Evolutionary conservation across 148 eudicot genomes (phyloP), one percentile per base, ranked within the genome.

Genomic region (Chenopodium formosanum): DNA sequence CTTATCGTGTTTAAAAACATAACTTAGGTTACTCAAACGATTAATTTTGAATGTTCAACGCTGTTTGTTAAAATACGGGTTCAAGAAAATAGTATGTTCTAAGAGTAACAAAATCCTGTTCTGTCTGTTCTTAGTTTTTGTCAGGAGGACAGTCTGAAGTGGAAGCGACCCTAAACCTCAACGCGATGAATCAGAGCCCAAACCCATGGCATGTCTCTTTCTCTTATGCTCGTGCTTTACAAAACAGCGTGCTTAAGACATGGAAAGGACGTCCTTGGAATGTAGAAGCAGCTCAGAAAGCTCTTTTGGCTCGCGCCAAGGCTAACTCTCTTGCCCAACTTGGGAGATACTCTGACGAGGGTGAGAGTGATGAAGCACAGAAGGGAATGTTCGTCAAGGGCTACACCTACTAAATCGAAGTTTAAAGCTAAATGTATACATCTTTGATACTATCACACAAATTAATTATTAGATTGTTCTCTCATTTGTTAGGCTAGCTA

Each of bases 151-250:
- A 95, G 85, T 95, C 98, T 53, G 98, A 95, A 88, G 86, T 85
- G 77, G 96, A 95, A 81, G 97, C 98, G 8, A 95, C 97, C 78
- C 80, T 95, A 29, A 95, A 93, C 88, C 86, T 95, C 53, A 91
- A 95, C 9, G 94, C 98, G 22, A 95, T 95, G 98, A 95, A 95
- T 79, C 98, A 95, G 83, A 92, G 88, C 84, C 97, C 97, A 19
- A 95, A 95, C 91, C 97, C 97, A 67, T 95, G 98, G 98, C 98
- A 93, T 32, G 97, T 95, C n/a, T 95, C 97, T 9, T 95, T 95
- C 90, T 95, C 98, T 22, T 95, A 95, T 72, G 98, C 98, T 58
- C 93, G 97, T 63, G 97, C 98, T 14, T 82, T 95, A 22, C 97
- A 95, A 76, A 95, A 95, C 92, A 80, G 88, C 7, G 93, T 92